Percentiles rank a stretch among this genome's conserved stretches.
These are phyloP conservation scores for Carex parvula DNA, from an alignment of 176 grass and related monocot species.

Conservation along the genomic window DNA sequence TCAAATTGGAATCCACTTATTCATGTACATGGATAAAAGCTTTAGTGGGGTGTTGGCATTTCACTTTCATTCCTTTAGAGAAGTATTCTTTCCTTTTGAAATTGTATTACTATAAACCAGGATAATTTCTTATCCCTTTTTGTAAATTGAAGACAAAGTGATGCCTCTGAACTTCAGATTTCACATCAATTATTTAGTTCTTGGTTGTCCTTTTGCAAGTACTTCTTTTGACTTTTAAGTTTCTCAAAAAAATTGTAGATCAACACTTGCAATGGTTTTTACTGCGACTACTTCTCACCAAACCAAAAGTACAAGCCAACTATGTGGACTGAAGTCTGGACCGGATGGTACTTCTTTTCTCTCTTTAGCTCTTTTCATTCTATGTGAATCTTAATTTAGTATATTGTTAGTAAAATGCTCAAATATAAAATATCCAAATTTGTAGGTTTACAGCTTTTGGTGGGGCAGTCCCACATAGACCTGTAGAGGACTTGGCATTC, in stretches of 20 bases:
- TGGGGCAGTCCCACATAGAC: slow-evolving; percentile 61
- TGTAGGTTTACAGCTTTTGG: slow-evolving; percentile 82
- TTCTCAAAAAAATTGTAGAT: slow-evolving; percentile 38
- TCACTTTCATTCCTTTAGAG: slow-evolving; percentile 33
- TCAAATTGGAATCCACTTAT: slow-evolving; percentile 6
- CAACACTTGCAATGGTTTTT: slow-evolving; percentile 92
- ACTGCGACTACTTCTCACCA: slow-evolving; percentile 86
- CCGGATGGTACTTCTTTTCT: slow-evolving; percentile 54
- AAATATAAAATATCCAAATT: neutral
- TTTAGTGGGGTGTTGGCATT: slow-evolving; percentile 7
- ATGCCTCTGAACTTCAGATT: slow-evolving; percentile 7
- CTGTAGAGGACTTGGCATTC: slow-evolving; percentile 81
- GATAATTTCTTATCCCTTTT: slow-evolving; percentile 15
- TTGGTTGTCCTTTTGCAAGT: neutral
- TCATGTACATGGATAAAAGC: neutral
- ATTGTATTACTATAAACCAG: neutral
- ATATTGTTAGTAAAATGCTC: neutral
- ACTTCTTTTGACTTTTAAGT: neutral
- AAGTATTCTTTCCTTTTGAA: slow-evolving; percentile 5
- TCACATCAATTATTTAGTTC: neutral
- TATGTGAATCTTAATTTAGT: neutral
- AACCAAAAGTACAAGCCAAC: slow-evolving; percentile 62
- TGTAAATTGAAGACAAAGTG: neutral
- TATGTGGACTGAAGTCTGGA: slow-evolving; percentile 98
- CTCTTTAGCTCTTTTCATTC: neutral